Conservation (phyloP, 768 basidiomycete genomes). For the Rhodotorula kratochvilovae region DNA sequence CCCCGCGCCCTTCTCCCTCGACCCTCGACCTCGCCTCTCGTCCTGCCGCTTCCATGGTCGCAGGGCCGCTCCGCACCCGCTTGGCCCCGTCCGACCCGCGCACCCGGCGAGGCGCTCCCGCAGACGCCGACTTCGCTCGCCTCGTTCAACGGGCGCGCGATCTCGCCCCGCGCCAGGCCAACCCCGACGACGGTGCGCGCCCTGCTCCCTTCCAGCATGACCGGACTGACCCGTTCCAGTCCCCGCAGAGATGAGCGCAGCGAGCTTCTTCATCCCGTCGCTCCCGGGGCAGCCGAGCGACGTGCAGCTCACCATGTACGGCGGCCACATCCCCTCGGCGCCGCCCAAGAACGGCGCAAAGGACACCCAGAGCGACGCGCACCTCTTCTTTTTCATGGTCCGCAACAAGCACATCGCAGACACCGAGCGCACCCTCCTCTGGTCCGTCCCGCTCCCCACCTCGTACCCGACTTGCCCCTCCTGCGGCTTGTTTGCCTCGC, state of each 20-base stretch:
- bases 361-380: constrained; percentile 63
- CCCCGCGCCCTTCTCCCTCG: too few species aligned
- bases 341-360: constrained; percentile 52
- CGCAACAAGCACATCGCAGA: constrained; percentile 85
- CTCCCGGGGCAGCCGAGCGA: constrained; percentile 72
- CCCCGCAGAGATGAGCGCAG: constrained; percentile 30
- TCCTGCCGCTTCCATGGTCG: background rate
- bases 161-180: background rate
- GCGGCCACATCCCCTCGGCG: constrained; percentile 78
- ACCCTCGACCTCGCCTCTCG: background rate
- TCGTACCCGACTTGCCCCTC: background rate
- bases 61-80: background rate
- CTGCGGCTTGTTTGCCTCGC: background rate
- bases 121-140: background rate
- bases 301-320: constrained; percentile 67
- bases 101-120: background rate
- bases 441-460: constrained; percentile 50
- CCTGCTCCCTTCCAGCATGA: background rate
- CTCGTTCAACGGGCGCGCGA: background rate
- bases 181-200: constrained; percentile 9
- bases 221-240: too few species aligned
- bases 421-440: constrained; percentile 82
- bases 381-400: constrained; percentile 82
- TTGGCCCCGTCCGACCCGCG: background rate
- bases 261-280: constrained; percentile 39